phyloP scores from a whole-genome alignment of 768 basidiomycete genomes.

The Pleurotus sapidus region DNA sequence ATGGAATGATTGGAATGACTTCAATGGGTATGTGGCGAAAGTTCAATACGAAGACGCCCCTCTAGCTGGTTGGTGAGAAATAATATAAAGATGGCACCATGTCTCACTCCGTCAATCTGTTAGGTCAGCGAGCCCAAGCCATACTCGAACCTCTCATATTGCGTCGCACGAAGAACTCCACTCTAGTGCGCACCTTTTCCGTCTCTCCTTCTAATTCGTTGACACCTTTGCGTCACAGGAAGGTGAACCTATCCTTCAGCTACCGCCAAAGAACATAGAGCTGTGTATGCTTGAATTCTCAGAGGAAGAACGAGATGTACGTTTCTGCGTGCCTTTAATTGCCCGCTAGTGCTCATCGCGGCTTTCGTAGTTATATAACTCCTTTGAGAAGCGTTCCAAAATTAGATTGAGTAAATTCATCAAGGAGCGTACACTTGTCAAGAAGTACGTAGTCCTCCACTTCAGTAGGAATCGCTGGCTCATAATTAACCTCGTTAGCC shows the following conservation, averaged over 20 bases:
- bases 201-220: not conserved
- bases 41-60: slow-evolving; percentile 55
- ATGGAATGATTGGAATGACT: slow-evolving; percentile 72
- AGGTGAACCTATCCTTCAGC: slow-evolving; percentile 64
- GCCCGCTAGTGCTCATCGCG: not conserved
- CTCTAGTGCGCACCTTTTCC: slow-evolving; percentile 15
- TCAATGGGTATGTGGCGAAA: slow-evolving; percentile 54
- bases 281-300: slow-evolving; percentile 62
- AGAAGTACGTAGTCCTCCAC: slow-evolving; percentile 50
- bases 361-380: slow-evolving; percentile 49
- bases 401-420: slow-evolving; percentile 60
- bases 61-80: slow-evolving; percentile 44
- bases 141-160: slow-evolving; percentile 66
- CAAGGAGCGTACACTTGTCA: slow-evolving; percentile 60
- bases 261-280: slow-evolving; percentile 60
- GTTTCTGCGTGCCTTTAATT: slow-evolving; percentile 8
- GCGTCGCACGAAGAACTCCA: slow-evolving; percentile 71
- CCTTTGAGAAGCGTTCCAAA: slow-evolving; percentile 52
- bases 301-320: slow-evolving; percentile 60
- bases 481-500: slow-evolving; percentile 13
- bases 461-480: slow-evolving; percentile 31
- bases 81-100: too few species aligned
- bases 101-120: too few species aligned
- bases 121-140: slow-evolving; percentile 60
- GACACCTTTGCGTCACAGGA: slow-evolving; percentile 28